Base-by-base conservation (phyloP, 2,329 filamentous ascomycete species). In the Nemania diffusa region DNA sequence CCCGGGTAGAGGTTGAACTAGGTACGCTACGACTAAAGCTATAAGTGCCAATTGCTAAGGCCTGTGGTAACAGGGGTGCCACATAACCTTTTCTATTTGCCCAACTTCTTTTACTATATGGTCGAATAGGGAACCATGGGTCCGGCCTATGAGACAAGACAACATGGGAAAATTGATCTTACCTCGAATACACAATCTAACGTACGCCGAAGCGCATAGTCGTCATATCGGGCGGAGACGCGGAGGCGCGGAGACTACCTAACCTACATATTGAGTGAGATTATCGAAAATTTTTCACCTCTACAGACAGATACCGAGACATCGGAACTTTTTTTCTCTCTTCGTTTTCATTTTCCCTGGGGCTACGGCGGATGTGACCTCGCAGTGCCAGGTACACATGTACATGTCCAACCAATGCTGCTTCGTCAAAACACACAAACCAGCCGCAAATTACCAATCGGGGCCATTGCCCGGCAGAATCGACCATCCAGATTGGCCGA, bases 321-420 rank as follows among this genome's bases (percentile, higher is more conserved):
- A 51, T 22, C 29, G 17, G 51, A n/a, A 55, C 42, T 20, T 51
- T 60, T 65, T 48, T 56, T 52, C 29, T n/a, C n/a, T n/a, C n/a
- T n/a, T 53, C 26, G n/a, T 52, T 42, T 37, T 51, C n/a, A 40
- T 57, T 64, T 70, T 66, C 62, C 29, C 61, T 51, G 57, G 46
- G 69, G 69, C 69, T 71, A 69, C 61, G 67, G 69, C 69, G 69
- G 69, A 69, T 71, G 69, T 65, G 29, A 69, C 69, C 61, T 65
- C 37, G 62, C 64, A 64, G 59, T 59, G 40, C 26, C 26, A 64
- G 56, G 66, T 65, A 67, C 58, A 58, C 66, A 42, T 58, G 62
- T 58, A 62, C 62, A 58, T 42, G 53, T 55, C 62, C 59, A 70
- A 55, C 62, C 56, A 70, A 65, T 69, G 53, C 59, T 58, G 56